phyloP scores from a whole-genome alignment of 2,329 filamentous ascomycete genomes.

The Pseudofabraea citricarpa region DNA sequence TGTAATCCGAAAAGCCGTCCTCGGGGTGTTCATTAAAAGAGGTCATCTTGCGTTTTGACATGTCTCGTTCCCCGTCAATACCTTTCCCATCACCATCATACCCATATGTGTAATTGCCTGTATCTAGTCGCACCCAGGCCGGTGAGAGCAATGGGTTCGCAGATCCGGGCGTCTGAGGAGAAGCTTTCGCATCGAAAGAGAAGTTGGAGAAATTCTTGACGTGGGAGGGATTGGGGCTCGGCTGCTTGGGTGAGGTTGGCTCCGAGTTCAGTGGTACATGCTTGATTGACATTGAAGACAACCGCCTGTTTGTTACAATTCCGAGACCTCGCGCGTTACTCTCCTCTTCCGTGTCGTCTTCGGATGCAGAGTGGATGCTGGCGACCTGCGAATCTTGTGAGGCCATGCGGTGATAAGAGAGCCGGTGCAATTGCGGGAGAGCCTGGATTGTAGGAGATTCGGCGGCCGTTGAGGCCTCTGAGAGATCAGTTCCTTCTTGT shows the following conservation, averaged over 20 bases:
- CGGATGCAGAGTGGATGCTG: neutral
- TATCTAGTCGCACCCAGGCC: slow-evolving; percentile 1
- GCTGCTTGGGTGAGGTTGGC: neutral
- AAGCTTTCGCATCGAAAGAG: neutral
- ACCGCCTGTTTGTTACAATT: neutral
- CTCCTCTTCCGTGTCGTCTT: neutral
- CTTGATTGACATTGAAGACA: neutral
- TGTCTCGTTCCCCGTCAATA: neutral
- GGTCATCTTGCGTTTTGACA: neutral
- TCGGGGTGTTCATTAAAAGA: neutral
- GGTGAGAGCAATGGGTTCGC: neutral
- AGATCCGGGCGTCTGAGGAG: neutral
- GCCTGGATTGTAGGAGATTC: neutral
- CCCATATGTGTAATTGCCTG: neutral
- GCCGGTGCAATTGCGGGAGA: neutral
- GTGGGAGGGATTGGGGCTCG: neutral
- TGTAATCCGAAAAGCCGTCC: neutral
- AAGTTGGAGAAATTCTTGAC: neutral
- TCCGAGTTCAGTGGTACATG: neutral
- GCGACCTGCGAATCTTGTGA: neutral
- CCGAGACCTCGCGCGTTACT: neutral
- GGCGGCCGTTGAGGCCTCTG: neutral
- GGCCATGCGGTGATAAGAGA: neutral
- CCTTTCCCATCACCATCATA: neutral
- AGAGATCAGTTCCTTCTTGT: neutral